Evolutionary conservation across 2,329 filamentous ascomycete species (phyloP), one percentile per base, ranked within the genome.

Genomic region (Bipolaris zeicola): DNA sequence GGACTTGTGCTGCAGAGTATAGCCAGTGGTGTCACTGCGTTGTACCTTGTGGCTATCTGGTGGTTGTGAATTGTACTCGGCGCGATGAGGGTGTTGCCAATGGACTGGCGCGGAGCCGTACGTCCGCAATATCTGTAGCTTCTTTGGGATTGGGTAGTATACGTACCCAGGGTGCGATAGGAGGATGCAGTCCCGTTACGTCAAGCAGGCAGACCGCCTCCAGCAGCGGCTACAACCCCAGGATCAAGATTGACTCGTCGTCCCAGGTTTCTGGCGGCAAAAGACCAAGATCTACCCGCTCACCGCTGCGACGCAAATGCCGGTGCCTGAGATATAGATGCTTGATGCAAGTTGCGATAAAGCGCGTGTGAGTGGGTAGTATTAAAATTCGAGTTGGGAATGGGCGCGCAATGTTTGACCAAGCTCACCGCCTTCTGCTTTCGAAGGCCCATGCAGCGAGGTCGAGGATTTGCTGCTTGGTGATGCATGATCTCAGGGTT

Each of bases 81-180:
- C 50, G 36, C 55, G 41, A 50, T 55, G 55, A 26, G 34, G 38
- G 24, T 45, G 46, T 43, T 37, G 50, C 57, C 18, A 49, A 7
- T 50, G 62, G 57, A 50, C 49, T 62, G 55, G 53, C 41, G 57
- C 51, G 59, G 50, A 57, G 60, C 44, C 60, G 59, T 66, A 64
- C 37, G 64, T 67, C 64, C 56, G 55, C 57, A 33, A 41, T 42
- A 64, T 67, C 67, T 65, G 66, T 52, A 53, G 49, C 64, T 66
- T 55, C 36, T 58, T 64, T 16, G 36, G 57, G 52, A 58, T 50
- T 46, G 53, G 36, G 50, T 58, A 55, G 52, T 41, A 31, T 31
- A 31, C 10, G 28, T 13, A 31, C 26, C n/a, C 26, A 22, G 16
- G 42, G 7, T 60, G 57, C 56, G 58, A 63, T 53, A 61, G 54